phyloP scores from a whole-genome alignment of 306 rosid genomes.

The Pterocarpus macrocarpus region DNA sequence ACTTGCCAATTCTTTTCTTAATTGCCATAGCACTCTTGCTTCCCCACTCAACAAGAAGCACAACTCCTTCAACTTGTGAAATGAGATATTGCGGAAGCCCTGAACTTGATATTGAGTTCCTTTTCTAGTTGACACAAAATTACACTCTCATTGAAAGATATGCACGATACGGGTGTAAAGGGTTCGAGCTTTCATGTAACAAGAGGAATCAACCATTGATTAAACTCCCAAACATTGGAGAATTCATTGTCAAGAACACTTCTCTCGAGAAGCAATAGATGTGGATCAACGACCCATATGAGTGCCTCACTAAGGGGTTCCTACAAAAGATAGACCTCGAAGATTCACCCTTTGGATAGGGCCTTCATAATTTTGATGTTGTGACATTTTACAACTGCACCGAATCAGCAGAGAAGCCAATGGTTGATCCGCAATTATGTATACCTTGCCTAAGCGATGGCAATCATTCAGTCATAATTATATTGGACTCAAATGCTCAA shows the following conservation, averaged over 20 bases:
- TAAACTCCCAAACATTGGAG: not conserved
- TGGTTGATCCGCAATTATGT: not conserved
- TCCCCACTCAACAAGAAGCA: slow-evolving; percentile 30
- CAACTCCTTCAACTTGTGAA: slow-evolving; percentile 25
- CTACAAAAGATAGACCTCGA: not conserved
- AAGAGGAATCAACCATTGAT: not conserved
- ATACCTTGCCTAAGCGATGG: slow-evolving; percentile 9
- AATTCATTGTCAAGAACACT: slow-evolving; percentile 14
- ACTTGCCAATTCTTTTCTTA: slow-evolving; percentile 21
- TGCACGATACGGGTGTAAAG: slow-evolving; percentile 30
- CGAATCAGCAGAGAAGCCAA: too few species aligned
- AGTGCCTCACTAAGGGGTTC: slow-evolving; percentile 43
- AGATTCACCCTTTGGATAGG: not conserved
- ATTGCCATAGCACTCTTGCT: slow-evolving; percentile 9
- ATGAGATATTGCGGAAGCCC: not conserved
- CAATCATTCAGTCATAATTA: not conserved
- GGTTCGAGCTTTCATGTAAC: slow-evolving; percentile 40
- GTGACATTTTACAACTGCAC: slow-evolving; percentile 1
- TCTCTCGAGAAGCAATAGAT: not conserved
- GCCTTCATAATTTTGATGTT: not conserved
- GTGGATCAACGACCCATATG: slow-evolving; percentile 36
- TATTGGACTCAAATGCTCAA: not conserved
- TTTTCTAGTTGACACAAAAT: slow-evolving; percentile 36
- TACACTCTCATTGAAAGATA: not conserved
- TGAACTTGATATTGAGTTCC: slow-evolving; percentile 30